phyloP scores from a whole-genome alignment of 495 filamentous ascomycete genomes.

The Podospora pseudocomata region DNA sequence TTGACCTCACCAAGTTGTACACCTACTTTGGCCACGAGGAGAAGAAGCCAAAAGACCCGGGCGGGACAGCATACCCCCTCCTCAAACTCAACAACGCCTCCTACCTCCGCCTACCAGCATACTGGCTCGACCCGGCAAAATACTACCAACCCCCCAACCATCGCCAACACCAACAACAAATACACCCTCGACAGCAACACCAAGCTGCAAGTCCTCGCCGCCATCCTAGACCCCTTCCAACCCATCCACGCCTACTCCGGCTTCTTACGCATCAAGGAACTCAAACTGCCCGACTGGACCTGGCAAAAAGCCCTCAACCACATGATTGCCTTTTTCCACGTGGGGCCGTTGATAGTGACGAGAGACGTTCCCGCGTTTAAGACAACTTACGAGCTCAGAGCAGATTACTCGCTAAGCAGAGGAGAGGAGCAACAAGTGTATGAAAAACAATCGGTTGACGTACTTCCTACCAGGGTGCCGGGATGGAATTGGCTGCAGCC shows the following conservation, averaged over 20 bases:
- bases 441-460: too few species aligned
- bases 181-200: neutral
- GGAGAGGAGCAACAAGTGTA: too few species aligned
- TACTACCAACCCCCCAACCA: neutral
- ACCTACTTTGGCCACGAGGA: neutral
- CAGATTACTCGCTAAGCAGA: too few species aligned
- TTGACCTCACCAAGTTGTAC: neutral
- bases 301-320: neutral
- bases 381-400: neutral
- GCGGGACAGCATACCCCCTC: neutral
- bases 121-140: neutral
- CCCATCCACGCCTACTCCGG: neutral
- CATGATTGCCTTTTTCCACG: neutral
- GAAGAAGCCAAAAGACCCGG: too few species aligned
- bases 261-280: neutral
- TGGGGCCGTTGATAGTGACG: neutral
- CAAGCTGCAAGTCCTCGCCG: neutral
- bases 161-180: too few species aligned
- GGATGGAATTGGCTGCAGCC: neutral
- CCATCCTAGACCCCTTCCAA: neutral
- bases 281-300: neutral
- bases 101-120: neutral
- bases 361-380: neutral
- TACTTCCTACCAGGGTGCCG: neutral
- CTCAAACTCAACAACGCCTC: neutral